A percentile compares a stretch with the other conserved stretches of the same genome.
Conservation (phyloP, 345 rosid species). For the Camelina laxa region DNA sequence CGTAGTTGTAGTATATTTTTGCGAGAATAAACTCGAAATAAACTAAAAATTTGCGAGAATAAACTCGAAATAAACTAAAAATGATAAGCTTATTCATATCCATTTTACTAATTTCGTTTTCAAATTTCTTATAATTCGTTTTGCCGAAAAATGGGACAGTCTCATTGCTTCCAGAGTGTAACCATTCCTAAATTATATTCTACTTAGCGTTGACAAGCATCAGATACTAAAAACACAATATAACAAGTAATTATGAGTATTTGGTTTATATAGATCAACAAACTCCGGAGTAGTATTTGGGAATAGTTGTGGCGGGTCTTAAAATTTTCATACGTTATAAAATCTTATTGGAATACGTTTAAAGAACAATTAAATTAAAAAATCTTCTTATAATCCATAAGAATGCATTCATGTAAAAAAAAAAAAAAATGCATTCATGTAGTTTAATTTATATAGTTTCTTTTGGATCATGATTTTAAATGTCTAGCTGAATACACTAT, state of each 20-base stretch:
- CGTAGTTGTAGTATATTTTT: background rate
- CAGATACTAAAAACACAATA: background rate
- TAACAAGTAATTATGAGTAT: background rate
- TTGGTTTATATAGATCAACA: background rate
- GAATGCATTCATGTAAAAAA: background rate
- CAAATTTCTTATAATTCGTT: background rate
- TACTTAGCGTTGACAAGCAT: background rate
- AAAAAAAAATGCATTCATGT: background rate
- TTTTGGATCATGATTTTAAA: constrained; percentile 1
- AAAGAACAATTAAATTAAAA: background rate
- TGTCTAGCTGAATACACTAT: background rate
- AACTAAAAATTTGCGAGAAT: background rate
- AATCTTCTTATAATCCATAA: background rate
- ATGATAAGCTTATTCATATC: background rate
- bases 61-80: background rate
- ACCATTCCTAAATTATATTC: background rate
- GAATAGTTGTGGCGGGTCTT: too few relatives aligned
- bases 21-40: background rate
- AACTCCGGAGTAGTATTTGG: background rate
- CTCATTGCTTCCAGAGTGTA: background rate
- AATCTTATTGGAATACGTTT: background rate
- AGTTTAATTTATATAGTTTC: constrained; percentile 5
- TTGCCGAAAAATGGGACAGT: background rate
- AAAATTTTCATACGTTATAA: too few relatives aligned
- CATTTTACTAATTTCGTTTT: background rate